Percentiles rank a stretch among this genome's conserved stretches.
Conservation (phyloP, 2,329 filamentous ascomycete species). For the Volutella citrinella region DNA sequence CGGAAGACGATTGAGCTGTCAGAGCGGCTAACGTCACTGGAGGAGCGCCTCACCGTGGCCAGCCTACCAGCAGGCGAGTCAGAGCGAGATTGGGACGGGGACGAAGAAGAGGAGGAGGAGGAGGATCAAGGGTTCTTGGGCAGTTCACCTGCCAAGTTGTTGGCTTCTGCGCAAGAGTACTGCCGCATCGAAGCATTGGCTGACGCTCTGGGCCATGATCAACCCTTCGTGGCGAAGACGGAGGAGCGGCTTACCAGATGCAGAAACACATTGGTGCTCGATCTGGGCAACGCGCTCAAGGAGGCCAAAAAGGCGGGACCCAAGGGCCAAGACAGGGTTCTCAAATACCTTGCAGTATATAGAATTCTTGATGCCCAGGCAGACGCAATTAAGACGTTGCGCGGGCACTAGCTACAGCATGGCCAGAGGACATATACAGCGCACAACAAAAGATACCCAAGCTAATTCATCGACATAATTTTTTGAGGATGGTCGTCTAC, state of each 20-base stretch:
- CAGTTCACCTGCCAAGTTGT: constrained; percentile 46
- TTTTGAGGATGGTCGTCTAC: no score
- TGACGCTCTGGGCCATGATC: constrained; percentile 42
- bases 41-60: constrained; percentile 59
- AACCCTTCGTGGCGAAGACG: constrained; percentile 49
- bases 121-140: constrained; percentile 33
- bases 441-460: constrained; percentile 27
- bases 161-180: constrained; percentile 45
- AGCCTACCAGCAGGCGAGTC: constrained; percentile 25
- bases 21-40: constrained; percentile 59
- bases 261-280: constrained; percentile 54
- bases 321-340: constrained; percentile 41
- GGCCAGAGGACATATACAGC: constrained; percentile 7
- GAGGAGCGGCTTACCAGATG: constrained; percentile 52
- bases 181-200: constrained; percentile 40
- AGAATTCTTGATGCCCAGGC: constrained; percentile 48
- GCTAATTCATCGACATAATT: constrained; percentile 9
- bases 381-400: constrained; percentile 49
- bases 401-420: constrained; percentile 37
- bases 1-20: constrained; percentile 66
- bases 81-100: constrained; percentile 36
- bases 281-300: constrained; percentile 49
- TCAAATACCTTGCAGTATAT: constrained; percentile 54
- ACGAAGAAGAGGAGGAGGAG: constrained; percentile 38
- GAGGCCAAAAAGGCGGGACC: constrained; percentile 42